Percentiles rank a stretch among this genome's conserved stretches.
phyloP scores from a whole-genome alignment of 441 rosid species.

The Omphalea diandra region DNA sequence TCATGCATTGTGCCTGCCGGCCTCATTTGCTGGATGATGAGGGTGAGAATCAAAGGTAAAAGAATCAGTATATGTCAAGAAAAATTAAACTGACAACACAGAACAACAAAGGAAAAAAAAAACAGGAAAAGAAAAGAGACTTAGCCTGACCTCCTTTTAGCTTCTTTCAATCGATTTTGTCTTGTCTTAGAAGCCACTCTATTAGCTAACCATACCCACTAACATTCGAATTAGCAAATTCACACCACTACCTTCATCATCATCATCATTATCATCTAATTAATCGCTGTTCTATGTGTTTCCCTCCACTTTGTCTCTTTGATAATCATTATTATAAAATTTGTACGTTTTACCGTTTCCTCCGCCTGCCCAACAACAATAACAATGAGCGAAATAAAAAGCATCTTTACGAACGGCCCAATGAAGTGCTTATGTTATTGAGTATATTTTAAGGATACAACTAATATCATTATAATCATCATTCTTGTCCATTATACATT shows the following conservation, averaged over 20 bases:
- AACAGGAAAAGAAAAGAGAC: no score
- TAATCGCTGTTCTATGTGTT: no score
- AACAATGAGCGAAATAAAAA: neutral
- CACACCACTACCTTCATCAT: constrained; percentile 21
- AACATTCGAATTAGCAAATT: constrained; percentile 5
- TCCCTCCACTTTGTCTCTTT: constrained; percentile 12
- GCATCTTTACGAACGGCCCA: constrained; percentile 11
- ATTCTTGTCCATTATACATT: no score
- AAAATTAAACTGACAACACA: no score
- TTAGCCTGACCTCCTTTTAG: constrained; percentile 19
- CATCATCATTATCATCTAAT: neutral
- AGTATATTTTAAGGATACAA: constrained; percentile 19
- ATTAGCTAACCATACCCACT: constrained; percentile 26
- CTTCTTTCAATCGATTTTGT: constrained; percentile 37
- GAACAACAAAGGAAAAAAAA: constrained; percentile 16
- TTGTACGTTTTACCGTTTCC: constrained; percentile 21
- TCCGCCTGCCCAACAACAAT: constrained; percentile 20
- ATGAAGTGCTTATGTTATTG: neutral
- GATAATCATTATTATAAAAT: constrained; percentile 13
- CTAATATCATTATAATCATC: no score
- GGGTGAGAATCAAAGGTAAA: no score
- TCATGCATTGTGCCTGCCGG: constrained; percentile 11
- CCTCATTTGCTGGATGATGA: neutral
- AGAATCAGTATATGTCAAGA: no score
- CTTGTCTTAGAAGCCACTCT: constrained; percentile 70